A percentile compares a stretch with the other conserved stretches of the same genome.
Conservation (phyloP, 441 rosid genomes). For the Adansonia madagascariensis region DNA sequence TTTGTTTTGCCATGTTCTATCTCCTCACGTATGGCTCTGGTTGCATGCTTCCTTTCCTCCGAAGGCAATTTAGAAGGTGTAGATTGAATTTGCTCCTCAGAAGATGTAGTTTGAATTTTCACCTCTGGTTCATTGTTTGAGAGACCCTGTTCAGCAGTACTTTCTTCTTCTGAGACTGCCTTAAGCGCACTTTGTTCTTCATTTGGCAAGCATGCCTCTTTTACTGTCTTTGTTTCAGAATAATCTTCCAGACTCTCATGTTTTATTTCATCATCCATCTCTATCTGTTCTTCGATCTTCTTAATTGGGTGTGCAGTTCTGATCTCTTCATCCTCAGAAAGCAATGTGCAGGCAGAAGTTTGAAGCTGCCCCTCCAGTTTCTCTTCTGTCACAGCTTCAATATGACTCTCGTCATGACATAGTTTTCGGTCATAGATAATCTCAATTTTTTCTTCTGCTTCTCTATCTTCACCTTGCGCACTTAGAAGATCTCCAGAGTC, state of each 20-base stretch:
- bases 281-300: constrained; percentile 28
- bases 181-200: constrained; percentile 20
- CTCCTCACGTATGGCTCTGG: constrained; percentile 21
- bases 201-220: constrained; percentile 15
- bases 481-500: constrained; percentile 6
- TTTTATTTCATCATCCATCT: constrained; percentile 17
- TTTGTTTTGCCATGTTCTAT: constrained; percentile 26
- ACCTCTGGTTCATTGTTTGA: constrained; percentile 22
- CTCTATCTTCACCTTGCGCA: constrained; percentile 11
- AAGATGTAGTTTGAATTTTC: constrained; percentile 13
- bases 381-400: constrained; percentile 15
- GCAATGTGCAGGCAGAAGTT: not conserved
- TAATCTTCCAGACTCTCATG: constrained; percentile 22
- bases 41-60: constrained; percentile 19
- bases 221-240: constrained; percentile 20
- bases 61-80: not conserved
- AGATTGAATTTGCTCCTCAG: no score
- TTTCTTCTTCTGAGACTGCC: constrained; percentile 21
- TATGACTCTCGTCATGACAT: not conserved
- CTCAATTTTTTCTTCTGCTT: constrained; percentile 27
- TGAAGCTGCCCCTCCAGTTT: constrained; percentile 20
- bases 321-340: constrained; percentile 10
- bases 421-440: not conserved
- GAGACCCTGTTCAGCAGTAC: constrained; percentile 16
- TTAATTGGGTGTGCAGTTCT: constrained; percentile 19